phyloP scores from a whole-genome alignment of 2,329 filamentous ascomycete species.

The Apiospora arundinis region DNA sequence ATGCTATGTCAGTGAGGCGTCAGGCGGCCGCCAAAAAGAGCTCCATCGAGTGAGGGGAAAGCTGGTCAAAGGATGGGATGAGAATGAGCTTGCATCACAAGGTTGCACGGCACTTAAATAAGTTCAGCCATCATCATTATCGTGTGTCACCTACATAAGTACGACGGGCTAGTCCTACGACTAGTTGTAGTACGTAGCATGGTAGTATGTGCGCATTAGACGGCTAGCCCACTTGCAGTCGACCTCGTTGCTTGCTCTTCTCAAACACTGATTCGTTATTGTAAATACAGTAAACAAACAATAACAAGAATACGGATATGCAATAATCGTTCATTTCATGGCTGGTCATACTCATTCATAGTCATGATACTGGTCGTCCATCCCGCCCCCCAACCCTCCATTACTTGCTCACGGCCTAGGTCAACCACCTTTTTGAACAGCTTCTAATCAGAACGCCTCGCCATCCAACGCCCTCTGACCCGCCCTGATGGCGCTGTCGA shows the following conservation, averaged over 20 bases:
- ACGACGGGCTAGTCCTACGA: background rate
- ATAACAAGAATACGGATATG: background rate
- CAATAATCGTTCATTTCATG: conserved; percentile 9
- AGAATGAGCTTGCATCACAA: background rate
- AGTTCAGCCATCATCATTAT: background rate
- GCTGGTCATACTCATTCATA: conserved; percentile 7
- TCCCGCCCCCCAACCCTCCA: background rate
- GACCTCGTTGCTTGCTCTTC: background rate
- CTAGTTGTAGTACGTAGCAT: background rate
- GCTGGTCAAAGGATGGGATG: background rate
- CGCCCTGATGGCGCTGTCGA: conserved; percentile 4
- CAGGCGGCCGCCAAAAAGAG: background rate
- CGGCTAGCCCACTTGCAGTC: background rate
- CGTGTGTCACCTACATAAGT: background rate
- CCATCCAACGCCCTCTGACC: conserved; percentile 9
- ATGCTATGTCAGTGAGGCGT: background rate
- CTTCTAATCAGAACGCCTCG: conserved; percentile 17
- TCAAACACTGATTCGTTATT: background rate
- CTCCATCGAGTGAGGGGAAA: background rate
- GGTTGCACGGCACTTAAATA: background rate
- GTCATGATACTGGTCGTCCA: background rate
- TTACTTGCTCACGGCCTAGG: background rate
- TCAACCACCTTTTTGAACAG: conserved; percentile 16
- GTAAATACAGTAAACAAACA: background rate
- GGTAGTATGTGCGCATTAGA: background rate